Percentiles rank a stretch among this genome's conserved stretches.
Conservation (phyloP, 495 filamentous ascomycete genomes). For the Lophiostoma macrostomum region DNA sequence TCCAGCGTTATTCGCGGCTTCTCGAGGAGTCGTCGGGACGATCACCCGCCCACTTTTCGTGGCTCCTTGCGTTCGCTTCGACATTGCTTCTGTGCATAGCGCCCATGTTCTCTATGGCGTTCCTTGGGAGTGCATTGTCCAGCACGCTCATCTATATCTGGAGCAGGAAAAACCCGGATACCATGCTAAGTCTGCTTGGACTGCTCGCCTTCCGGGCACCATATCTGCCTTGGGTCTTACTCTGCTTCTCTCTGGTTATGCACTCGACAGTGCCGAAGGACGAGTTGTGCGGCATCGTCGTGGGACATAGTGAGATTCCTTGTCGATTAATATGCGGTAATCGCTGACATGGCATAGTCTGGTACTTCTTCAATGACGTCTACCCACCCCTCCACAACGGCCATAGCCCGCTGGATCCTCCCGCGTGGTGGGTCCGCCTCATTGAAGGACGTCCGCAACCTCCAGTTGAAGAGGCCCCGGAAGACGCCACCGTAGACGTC, state of each 20-base stretch:
- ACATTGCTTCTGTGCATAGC: slow-evolving; percentile 73
- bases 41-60: slow-evolving; percentile 89
- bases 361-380: slow-evolving; percentile 97
- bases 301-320: slow-evolving; percentile 65
- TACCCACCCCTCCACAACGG: slow-evolving; percentile 88
- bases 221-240: slow-evolving; percentile 94
- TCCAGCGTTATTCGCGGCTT: slow-evolving; percentile 92
- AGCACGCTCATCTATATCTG: slow-evolving; percentile 97
- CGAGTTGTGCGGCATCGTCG: slow-evolving; percentile 87
- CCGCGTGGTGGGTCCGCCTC: slow-evolving; percentile 82
- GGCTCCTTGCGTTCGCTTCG: slow-evolving; percentile 84
- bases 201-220: slow-evolving; percentile 88
- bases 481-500: not conserved
- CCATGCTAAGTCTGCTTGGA: slow-evolving; percentile 84
- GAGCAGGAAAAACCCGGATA: slow-evolving; percentile 91
- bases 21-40: slow-evolving; percentile 90
- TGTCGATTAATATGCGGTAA: not conserved
- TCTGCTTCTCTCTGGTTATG: slow-evolving; percentile 81
- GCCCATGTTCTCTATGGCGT: slow-evolving; percentile 81
- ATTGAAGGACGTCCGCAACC: slow-evolving; percentile 56
- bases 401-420: slow-evolving; percentile 83
- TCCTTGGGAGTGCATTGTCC: slow-evolving; percentile 84
- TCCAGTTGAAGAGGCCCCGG: slow-evolving; percentile 11
- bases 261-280: slow-evolving; percentile 89
- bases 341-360: slow-evolving; percentile 51